Evolutionary conservation across 1,139 yeast species (phyloP), one percentile per base, ranked within the genome.

Genomic region (Pichia sp.): DNA sequence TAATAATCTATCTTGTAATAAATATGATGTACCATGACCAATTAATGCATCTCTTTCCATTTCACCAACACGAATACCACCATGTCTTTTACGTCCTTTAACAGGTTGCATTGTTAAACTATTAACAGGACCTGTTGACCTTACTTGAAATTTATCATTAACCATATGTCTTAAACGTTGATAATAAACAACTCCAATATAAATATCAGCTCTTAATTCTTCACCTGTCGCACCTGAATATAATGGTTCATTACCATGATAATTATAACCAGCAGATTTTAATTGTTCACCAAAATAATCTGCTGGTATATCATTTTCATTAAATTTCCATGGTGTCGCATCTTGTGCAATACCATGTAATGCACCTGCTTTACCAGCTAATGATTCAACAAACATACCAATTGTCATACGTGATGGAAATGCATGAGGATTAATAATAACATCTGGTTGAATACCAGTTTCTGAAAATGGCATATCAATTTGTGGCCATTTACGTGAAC

Each of bases 361-460:
- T 10, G 96, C 96, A 63, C 98, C 98, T 6, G 98, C 94, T 64
- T 91, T 91, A 58, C 98, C 98, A 14, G 98, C 98, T 49, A 91
- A 69, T 44, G 95, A 83, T 66, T 91, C 99, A 38, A 91, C 97
- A 68, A 91, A 91, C 98, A 91, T 91, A 70, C 98, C 99, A 65
- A 91, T 91, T 20, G 99, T 91, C 99, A 91, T 91, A 73, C 98
- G 94, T 41, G 97, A 89, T 53, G 98, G 98, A 89, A 91, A 91
- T 52, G 97, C 98, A 63, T 91, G 98, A 4, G 98, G 98, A 62
- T 91, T 91, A 59, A 91, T 91, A 59, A 91, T 91, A 53, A 91
- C 86, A 67, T 91, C 98, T 1, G 98, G 98, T 63, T 86, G 96
- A 49, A 91, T 89, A 57, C 98, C 98, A 28, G 84, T 70, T 66